Conservation (phyloP, 2,329 filamentous ascomycete species). For the Fusarium domesticum region DNA sequence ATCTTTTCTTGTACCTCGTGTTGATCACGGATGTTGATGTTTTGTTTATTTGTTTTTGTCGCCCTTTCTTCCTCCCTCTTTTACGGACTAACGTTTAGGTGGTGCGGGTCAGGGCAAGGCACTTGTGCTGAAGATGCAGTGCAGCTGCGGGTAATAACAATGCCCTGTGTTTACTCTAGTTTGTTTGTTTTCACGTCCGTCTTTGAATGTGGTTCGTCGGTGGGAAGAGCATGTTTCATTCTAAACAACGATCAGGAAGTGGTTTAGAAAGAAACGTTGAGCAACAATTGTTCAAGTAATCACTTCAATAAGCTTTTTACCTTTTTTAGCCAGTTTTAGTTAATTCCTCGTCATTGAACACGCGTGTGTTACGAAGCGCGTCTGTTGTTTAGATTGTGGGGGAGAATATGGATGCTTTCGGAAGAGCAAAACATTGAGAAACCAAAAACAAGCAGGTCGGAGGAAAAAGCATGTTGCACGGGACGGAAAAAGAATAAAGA, state of each 20-base stretch:
- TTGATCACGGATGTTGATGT: too few species aligned
- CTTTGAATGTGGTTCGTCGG: not conserved
- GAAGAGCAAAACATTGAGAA: not conserved
- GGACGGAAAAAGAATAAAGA: not conserved
- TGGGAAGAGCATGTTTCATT: conserved; percentile 20
- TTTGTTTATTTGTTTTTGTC: not conserved
- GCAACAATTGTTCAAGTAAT: conserved; percentile 21
- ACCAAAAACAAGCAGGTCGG: too few species aligned
- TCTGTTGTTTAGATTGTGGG: not conserved
- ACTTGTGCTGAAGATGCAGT: not conserved
- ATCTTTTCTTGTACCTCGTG: too few species aligned
- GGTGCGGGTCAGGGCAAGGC: conserved; percentile 8
- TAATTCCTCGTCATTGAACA: not conserved
- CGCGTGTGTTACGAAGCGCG: not conserved
- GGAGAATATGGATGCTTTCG: not conserved
- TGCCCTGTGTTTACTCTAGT: not conserved
- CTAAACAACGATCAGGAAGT: not conserved
- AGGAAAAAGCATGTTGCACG: too few species aligned
- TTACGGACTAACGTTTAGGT: conserved; percentile 5
- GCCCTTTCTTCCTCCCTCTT: not conserved
- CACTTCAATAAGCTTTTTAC: too few species aligned
- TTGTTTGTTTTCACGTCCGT: not conserved
- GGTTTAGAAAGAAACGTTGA: conserved; percentile 27
- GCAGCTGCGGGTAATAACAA: not conserved
- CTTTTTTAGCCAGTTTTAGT: too few species aligned